Conservation (phyloP, 805 yeast genomes). For the Yarrowia sp. region DNA sequence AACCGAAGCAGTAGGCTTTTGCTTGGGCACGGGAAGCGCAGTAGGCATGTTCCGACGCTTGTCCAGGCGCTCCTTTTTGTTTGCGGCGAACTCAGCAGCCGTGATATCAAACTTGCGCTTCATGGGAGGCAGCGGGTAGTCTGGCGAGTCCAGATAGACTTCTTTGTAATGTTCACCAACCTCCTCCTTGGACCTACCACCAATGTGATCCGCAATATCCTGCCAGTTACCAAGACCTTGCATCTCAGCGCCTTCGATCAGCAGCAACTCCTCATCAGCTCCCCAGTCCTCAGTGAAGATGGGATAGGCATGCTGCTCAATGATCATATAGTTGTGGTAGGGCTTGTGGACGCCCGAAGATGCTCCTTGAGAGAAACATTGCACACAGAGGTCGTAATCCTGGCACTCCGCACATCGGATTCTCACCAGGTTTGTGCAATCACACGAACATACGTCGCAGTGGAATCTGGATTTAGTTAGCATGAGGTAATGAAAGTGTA, state of each 20-base stretch:
- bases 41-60: slow-evolving; percentile 69
- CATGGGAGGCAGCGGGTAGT: slow-evolving; percentile 91
- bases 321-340: slow-evolving; percentile 87
- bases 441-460: slow-evolving; percentile 96
- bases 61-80: slow-evolving; percentile 75
- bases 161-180: slow-evolving; percentile 82
- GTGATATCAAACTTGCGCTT: slow-evolving; percentile 65
- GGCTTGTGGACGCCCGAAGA: slow-evolving; percentile 88
- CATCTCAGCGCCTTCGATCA: slow-evolving; percentile 91
- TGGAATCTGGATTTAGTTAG: slow-evolving; percentile 44
- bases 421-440: slow-evolving; percentile 90
- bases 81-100: slow-evolving; percentile 71
- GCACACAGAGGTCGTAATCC: slow-evolving; percentile 97
- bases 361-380: slow-evolving; percentile 89
- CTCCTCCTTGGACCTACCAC: slow-evolving; percentile 89
- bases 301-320: slow-evolving; percentile 95
- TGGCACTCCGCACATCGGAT: slow-evolving; percentile 90
- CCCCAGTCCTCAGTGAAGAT: slow-evolving; percentile 94
- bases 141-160: slow-evolving; percentile 69
- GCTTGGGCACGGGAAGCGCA: slow-evolving; percentile 82
- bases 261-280: slow-evolving; percentile 91
- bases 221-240: slow-evolving; percentile 97
- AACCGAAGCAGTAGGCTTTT: slow-evolving; percentile 87
- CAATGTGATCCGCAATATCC: slow-evolving; percentile 95
- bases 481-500: slow-evolving; percentile 25